Base-by-base conservation (phyloP, 129 eudicot species). In the Arctium lappa region DNA sequence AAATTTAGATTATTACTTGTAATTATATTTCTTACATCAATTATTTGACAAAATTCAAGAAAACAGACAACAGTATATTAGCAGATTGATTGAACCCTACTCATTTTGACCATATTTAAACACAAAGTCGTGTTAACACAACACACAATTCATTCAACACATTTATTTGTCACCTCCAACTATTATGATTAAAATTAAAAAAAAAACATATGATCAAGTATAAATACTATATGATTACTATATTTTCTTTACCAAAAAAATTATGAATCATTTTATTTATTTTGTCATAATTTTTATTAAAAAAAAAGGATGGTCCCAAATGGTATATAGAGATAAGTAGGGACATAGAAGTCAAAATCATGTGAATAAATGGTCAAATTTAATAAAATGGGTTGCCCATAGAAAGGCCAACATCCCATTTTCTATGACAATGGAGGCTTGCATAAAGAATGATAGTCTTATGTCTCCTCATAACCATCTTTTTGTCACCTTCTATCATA, bases 361-460 rank as follows among this genome's bases (percentile, higher is more conserved):
- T 48, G 84, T 46, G 36, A 69, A 69, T 75, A 69, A 53, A 33
- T 80, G 77, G 74, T 80, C 75, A 73, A 40, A 31, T 30, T 60
- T 42, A 5, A 60, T 56, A 40, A 72, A 84, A 79, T 73, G 71
- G 74, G 81, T 6, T 85, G 88, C 88, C 81, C 72, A 66, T 68
- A 53, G 65, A 85, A 85, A 48, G 38, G 74, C 88, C 88, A 80
- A 80, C 88, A 85, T 74, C 81, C 82, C 85, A 85, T 85, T 75
- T 85, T 76, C 88, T 69, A 66, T 22, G 29, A n/a, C 22, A 80
- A 80, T 80, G 87, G 76, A 74, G 42, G 77, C 33, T 74, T 80
- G 75, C 81, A 69, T 80, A 68, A 48, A 75, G 66, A 48, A 85
- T 80, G 53, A 75, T 80, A 75, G 81, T 74, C 69, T 85, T 18